Evolutionary conservation across 169 alveolate genomes (phyloP).

Genomic region (Neospora caninum): DNA sequence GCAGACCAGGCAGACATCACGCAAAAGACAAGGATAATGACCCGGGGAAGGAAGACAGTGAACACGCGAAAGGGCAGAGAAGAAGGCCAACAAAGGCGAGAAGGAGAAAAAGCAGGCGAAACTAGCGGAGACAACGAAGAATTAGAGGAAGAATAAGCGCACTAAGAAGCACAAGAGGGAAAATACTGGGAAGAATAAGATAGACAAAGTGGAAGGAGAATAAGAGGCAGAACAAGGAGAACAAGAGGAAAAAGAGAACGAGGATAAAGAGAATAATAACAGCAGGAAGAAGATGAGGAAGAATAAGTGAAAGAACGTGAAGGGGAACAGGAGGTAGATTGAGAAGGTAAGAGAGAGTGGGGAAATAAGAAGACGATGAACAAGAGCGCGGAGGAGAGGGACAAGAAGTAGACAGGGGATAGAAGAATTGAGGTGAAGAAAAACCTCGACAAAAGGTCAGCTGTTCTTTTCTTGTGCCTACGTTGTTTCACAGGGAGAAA

Average conservation of each 20-base stretch:
- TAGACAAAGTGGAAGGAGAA: background rate
- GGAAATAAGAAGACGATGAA: background rate
- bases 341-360: background rate
- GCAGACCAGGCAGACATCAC: too few relatives aligned
- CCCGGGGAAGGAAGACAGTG: too few relatives aligned
- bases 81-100: background rate
- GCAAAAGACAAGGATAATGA: too few relatives aligned
- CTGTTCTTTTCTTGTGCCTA: background rate
- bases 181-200: background rate
- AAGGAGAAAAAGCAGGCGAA: background rate
- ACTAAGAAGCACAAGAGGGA: too few relatives aligned
- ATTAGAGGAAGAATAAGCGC: too few relatives aligned
- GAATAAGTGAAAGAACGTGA: background rate
- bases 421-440: background rate
- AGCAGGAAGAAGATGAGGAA: background rate
- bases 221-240: background rate
- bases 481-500: conserved; percentile 51
- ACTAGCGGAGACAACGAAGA: too few relatives aligned
- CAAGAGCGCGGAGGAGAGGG: background rate
- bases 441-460: too few relatives aligned
- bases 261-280: background rate
- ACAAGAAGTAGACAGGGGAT: background rate
- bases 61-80: too few relatives aligned
- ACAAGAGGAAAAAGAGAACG: background rate
- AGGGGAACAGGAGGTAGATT: background rate